These are phyloP conservation scores for Aspergillus cejpii DNA, from an alignment of 2,329 filamentous ascomycete species.

Conservation along the genomic window DNA sequence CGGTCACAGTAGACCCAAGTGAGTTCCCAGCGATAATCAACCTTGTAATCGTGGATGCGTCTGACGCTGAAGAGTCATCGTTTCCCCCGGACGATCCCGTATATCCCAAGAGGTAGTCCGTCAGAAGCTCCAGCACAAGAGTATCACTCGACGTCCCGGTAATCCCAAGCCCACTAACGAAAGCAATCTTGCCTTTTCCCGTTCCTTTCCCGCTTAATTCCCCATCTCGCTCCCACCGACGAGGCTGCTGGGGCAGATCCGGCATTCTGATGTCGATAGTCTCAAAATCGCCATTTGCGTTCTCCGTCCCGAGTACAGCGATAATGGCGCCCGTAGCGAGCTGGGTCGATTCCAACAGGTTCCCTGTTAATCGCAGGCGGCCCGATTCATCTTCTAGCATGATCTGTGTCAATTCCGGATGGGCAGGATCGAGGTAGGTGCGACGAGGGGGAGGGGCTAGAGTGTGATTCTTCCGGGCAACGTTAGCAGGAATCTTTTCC, in stretches of 20 bases:
- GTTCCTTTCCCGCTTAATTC: slow-evolving; percentile 35
- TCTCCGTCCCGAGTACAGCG: slow-evolving; percentile 92
- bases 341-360: slow-evolving; percentile 58
- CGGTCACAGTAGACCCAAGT: slow-evolving; percentile 46
- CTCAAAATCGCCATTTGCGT: slow-evolving; percentile 84
- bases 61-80: slow-evolving; percentile 45
- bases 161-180: slow-evolving; percentile 83
- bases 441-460: slow-evolving; percentile 68
- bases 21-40: slow-evolving; percentile 91
- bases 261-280: slow-evolving; percentile 84
- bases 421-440: slow-evolving; percentile 61
- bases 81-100: slow-evolving; percentile 45
- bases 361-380: slow-evolving; percentile 70
- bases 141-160: slow-evolving; percentile 69
- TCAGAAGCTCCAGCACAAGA: slow-evolving; percentile 67
- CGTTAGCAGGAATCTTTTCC: background rate
- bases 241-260: slow-evolving; percentile 74
- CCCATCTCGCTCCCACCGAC: slow-evolving; percentile 64
- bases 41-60: slow-evolving; percentile 59
- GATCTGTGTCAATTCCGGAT: slow-evolving; percentile 50
- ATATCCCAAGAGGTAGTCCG: slow-evolving; percentile 85
- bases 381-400: slow-evolving; percentile 97
- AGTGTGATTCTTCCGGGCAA: slow-evolving; percentile 65
- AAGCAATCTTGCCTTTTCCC: slow-evolving; percentile 63
- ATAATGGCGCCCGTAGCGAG: slow-evolving; percentile 91